Percentiles rank a stretch among this genome's conserved stretches.
phyloP scores from a whole-genome alignment of 306 rosid genomes.

The Gleditsia sinensis region DNA sequence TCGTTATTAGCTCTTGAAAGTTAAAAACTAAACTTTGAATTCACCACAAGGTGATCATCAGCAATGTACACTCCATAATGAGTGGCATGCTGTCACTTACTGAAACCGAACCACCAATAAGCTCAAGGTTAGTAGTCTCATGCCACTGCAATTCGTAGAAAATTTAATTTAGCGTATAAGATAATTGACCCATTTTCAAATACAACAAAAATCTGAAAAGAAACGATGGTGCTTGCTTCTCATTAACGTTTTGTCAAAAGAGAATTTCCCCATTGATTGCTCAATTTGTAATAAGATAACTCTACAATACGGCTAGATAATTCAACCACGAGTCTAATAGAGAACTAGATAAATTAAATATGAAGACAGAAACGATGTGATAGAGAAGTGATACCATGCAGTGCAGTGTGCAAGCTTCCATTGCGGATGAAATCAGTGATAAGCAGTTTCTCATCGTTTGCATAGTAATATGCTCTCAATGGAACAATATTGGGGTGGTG shows the following conservation, averaged over 20 bases:
- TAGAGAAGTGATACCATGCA: conserved; percentile 53
- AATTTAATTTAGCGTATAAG: not conserved
- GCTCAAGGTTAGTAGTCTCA: not conserved
- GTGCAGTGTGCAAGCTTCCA: conserved; percentile 65
- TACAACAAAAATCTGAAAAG: not conserved
- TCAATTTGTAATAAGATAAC: not conserved
- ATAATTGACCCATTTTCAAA: not conserved
- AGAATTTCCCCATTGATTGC: not conserved
- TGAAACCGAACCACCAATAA: not conserved
- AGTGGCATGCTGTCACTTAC: not conserved
- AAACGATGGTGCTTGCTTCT: not conserved
- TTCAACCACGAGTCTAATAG: not conserved
- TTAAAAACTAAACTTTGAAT: conserved; percentile 22
- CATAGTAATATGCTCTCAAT: conserved; percentile 75
- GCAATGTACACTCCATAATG: conserved; percentile 14
- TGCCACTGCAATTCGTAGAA: not conserved
- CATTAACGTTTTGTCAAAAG: not conserved
- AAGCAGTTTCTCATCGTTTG: conserved; percentile 70
- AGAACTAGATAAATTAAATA: not conserved
- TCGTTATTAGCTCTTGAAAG: conserved; percentile 17
- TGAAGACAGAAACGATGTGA: not conserved
- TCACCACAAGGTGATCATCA: not conserved
- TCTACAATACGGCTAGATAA: too few species aligned
- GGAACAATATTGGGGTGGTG: conserved; percentile 71
- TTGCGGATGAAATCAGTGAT: conserved; percentile 74